These are phyloP conservation scores for Lenwebbia sp. DNA, from an alignment of 345 rosid genomes.

Conservation along the genomic window DNA sequence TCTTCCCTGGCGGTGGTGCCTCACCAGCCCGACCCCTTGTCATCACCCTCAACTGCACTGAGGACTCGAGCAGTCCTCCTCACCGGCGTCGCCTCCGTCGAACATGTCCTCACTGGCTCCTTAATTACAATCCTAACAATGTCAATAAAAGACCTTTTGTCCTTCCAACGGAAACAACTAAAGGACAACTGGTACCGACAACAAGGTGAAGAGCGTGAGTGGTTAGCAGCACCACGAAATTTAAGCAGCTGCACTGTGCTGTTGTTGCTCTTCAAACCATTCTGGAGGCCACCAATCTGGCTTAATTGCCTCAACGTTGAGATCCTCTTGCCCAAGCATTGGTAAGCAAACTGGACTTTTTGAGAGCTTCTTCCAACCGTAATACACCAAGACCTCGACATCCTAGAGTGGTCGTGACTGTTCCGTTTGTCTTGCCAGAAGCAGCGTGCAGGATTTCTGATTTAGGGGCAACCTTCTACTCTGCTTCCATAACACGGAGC, in stretches of 20 bases:
- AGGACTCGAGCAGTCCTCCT: too few species aligned
- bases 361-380: slow-evolving; percentile 58
- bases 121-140: too few species aligned
- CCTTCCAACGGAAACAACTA: not conserved
- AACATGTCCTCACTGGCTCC: too few species aligned
- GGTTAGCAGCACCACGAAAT: not conserved
- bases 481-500: slow-evolving; percentile 22
- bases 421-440: slow-evolving; percentile 57
- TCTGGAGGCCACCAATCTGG: slow-evolving; percentile 89
- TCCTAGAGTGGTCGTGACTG: slow-evolving; percentile 51
- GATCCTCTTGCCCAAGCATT: slow-evolving; percentile 41
- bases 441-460: slow-evolving; percentile 44
- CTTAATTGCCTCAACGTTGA: slow-evolving; percentile 54
- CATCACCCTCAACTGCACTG: too few species aligned
- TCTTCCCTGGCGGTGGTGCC: too few species aligned
- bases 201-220: not conserved
- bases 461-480: slow-evolving; percentile 45
- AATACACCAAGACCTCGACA: slow-evolving; percentile 66
- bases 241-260: slow-evolving; percentile 26
- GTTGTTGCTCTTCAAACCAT: slow-evolving; percentile 50
- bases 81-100: too few species aligned
- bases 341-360: slow-evolving; percentile 19
- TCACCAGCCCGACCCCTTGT: too few species aligned
- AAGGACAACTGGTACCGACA: not conserved
- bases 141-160: too few species aligned